These are phyloP conservation scores for Spergularia bocconei DNA, from an alignment of 148 eudicot genomes.

Conservation along the genomic window DNA sequence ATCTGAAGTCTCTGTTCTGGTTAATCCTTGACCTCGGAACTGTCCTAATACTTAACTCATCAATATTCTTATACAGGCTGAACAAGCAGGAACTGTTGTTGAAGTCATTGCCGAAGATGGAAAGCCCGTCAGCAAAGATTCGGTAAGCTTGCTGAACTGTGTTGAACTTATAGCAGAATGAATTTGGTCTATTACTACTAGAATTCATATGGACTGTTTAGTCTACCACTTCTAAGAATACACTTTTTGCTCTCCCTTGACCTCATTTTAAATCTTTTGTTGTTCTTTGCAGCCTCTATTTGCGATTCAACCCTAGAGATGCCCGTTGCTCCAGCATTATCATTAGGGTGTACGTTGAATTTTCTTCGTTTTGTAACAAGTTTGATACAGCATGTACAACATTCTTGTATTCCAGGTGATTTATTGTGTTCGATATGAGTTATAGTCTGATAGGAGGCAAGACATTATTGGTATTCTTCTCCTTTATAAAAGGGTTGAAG, in stretches of 20 bases:
- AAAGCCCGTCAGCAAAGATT: slow-evolving; percentile 47
- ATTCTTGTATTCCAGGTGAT: slow-evolving; percentile 9
- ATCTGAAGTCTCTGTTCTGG: neutral
- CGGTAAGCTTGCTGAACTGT: slow-evolving; percentile 32
- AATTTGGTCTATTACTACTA: too few species aligned
- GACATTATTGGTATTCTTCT: slow-evolving; percentile 7
- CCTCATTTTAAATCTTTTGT: neutral
- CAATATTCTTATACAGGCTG: slow-evolving; percentile 37
- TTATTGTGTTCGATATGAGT: slow-evolving; percentile 2
- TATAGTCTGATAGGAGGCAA: neutral
- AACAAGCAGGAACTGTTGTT: slow-evolving; percentile 49
- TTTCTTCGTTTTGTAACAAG: neutral
- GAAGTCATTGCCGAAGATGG: slow-evolving; percentile 51
- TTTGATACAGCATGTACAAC: neutral
- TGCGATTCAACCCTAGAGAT: slow-evolving; percentile 38
- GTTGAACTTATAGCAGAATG: neutral
- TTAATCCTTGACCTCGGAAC: neutral
- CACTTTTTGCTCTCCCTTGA: neutral
- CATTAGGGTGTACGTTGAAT: neutral
- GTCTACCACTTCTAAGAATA: neutral
- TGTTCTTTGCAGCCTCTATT: slow-evolving; percentile 45
- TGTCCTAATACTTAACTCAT: neutral
- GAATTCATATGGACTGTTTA: too few species aligned
- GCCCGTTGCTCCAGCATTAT: neutral
- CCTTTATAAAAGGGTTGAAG: neutral